Base-by-base conservation (phyloP, 2,329 filamentous ascomycete species). In the Dactylellina cionopaga region DNA sequence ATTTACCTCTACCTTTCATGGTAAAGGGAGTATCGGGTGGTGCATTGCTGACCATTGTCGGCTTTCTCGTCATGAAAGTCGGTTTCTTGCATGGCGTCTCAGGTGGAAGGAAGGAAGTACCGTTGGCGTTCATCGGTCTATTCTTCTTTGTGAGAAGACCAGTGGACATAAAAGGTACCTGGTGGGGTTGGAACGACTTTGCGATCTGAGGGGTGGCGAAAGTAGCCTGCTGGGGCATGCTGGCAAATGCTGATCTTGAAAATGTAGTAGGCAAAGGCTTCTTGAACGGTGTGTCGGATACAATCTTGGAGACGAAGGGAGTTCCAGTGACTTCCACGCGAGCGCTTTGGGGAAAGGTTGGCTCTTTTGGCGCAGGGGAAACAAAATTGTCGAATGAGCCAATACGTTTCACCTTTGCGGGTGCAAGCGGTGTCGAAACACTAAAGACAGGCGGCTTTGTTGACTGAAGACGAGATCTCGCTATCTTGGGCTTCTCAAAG, bases 41-140 rank as follows among this genome's bases (percentile, higher is more conserved):
- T 80, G 86, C 86, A 55, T 65, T 72, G 37, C 43, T 72, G n/a
- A 72, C 37, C 68, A 65, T 65, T 5, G 27, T 72, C 6, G 68
- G 68, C n/a, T 72, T 72, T 22, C 68, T 72, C n/a, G 90, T 87
- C 76, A 90, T 84, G 81, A 93, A 87, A 65, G 89, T 82, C 75
- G 90, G 89, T 79, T 95, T 92, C 83, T 98, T 99, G 81, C 95
- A 98, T 0, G 95, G 95, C 0, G 95, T 99, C 79, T 98, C 95
- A 81, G 75, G 80, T 86, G 55, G 92, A 86, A 76, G 97, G 92
- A 0, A 89, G 65, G 91, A 89, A 78, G 95, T 96, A 80, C 96
- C 91, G 44, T 63, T 64, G 15, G 62, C 71, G 49, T 74, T 68
- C 24, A 51, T 56, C 5, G 74, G 58, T 5, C 76, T 69, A 9